phyloP scores from a whole-genome alignment of 176 grass and related monocot species.

The Alloteropsis semialata region DNA sequence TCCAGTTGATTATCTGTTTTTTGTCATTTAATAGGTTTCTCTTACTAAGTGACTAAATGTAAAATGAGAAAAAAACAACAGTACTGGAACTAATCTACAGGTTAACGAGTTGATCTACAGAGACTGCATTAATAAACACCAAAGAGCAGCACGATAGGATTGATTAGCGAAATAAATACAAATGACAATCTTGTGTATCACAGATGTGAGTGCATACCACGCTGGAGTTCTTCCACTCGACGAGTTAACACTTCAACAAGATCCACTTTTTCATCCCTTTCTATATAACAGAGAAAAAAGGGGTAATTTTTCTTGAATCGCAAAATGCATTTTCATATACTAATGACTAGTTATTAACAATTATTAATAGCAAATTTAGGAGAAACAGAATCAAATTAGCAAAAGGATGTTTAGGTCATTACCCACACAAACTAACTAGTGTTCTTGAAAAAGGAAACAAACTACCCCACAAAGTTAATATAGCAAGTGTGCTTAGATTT shows the following conservation, averaged over 20 bases:
- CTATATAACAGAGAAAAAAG: conserved; percentile 32
- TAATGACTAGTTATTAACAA: background rate
- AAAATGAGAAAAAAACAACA: background rate
- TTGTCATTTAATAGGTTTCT: conserved; percentile 4
- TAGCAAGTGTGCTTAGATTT: background rate
- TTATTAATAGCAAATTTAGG: background rate
- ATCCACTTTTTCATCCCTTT: conserved; percentile 53
- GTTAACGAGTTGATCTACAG: background rate
- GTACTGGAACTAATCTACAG: conserved; percentile 13
- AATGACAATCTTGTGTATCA: conserved; percentile 1
- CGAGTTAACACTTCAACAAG: conserved; percentile 46
- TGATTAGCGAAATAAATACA: background rate
- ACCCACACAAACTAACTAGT: background rate
- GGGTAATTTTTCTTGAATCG: conserved; percentile 13
- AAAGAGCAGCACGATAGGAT: conserved; percentile 2
- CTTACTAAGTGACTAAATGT: background rate
- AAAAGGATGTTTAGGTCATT: background rate
- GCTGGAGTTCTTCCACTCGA: conserved; percentile 72
- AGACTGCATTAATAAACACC: background rate
- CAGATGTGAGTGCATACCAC: conserved; percentile 43
- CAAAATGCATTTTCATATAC: conserved; percentile 2
- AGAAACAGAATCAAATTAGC: background rate
- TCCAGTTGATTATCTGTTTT: background rate
- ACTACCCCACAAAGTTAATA: background rate
- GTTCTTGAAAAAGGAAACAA: background rate